A percentile compares a stretch with the other conserved stretches of the same genome.
Evolutionary conservation across 139 green algal species (phyloP).

Genomic region (Pleodorina starrii): DNA sequence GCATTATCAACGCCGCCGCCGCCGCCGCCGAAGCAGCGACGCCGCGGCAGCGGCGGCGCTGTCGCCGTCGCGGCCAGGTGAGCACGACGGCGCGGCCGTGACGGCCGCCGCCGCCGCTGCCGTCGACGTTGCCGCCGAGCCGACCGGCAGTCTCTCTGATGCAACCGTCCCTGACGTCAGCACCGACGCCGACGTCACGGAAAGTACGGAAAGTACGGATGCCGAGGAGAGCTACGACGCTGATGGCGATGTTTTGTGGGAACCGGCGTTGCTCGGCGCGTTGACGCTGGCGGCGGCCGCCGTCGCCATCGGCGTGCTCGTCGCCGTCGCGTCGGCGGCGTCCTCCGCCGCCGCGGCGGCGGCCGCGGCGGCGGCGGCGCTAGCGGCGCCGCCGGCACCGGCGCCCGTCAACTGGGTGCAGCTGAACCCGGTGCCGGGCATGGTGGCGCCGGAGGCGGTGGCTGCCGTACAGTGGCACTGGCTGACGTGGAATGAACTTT

Average conservation of each 20-base stretch:
- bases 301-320: not conserved
- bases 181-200: not conserved
- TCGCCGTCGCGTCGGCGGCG: not conserved
- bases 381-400: not conserved
- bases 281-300: not conserved
- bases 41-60: not conserved
- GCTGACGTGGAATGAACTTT: constrained; percentile 16
- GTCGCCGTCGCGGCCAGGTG: too few relatives aligned
- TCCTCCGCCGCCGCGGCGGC: not conserved
- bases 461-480: not conserved
- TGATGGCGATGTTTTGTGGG: not conserved
- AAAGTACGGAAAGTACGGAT: not conserved
- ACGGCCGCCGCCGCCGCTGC: too few relatives aligned
- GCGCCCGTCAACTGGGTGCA: constrained; percentile 17
- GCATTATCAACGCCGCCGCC: not conserved
- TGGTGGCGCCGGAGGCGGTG: not conserved
- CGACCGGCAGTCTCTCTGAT: too few relatives aligned
- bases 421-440: constrained; percentile 3
- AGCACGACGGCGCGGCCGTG: not conserved
- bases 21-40: not conserved
- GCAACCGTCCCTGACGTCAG: not conserved
- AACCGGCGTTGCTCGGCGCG: not conserved
- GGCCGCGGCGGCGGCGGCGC: not conserved
- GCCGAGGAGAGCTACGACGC: not conserved
- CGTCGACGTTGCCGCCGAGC: not conserved